phyloP scores from a whole-genome alignment of 1,284 basidiomycete genomes.

The Abortiporus biennis region DNA sequence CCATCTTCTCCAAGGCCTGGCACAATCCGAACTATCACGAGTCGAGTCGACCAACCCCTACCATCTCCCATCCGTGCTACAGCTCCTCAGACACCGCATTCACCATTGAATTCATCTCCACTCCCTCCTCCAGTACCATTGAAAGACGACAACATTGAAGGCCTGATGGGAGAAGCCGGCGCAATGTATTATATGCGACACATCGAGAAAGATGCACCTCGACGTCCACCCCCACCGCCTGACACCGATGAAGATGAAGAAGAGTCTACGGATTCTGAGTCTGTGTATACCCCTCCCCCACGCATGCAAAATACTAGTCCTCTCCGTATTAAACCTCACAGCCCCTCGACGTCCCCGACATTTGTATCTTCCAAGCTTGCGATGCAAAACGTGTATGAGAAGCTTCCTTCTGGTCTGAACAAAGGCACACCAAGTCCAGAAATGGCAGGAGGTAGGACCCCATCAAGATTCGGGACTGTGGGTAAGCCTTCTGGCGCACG shows the following conservation, averaged over 20 bases:
- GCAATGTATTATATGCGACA: constrained; percentile 68
- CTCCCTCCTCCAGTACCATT: constrained; percentile 1
- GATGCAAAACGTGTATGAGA: too few species aligned
- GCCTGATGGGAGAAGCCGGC: constrained; percentile 48
- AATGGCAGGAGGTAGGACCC: constrained; percentile 9
- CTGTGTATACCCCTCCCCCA: constrained; percentile 15
- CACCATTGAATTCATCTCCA: constrained; percentile 6
- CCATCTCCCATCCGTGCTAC: constrained; percentile 2
- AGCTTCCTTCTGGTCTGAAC: neutral
- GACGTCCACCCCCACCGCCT: constrained; percentile 14
- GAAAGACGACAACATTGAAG: constrained; percentile 19
- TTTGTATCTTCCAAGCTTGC: constrained; percentile 1
- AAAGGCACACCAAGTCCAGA: too few species aligned
- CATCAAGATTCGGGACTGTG: constrained; percentile 17
- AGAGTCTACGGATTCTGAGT: constrained; percentile 19
- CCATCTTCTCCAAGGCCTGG: neutral
- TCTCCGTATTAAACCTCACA: constrained; percentile 15
- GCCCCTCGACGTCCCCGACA: constrained; percentile 13
- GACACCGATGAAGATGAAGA: constrained; percentile 13
- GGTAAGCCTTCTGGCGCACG: constrained; percentile 76
- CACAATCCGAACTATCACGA: too few species aligned
- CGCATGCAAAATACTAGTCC: neutral
- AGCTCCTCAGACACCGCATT: neutral
- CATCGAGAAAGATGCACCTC: constrained; percentile 30
- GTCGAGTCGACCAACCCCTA: constrained; percentile 8